Percentiles rank a stretch among this genome's conserved stretches.
phyloP scores from a whole-genome alignment of 306 rosid species.

The Ziziphus jujuba region DNA sequence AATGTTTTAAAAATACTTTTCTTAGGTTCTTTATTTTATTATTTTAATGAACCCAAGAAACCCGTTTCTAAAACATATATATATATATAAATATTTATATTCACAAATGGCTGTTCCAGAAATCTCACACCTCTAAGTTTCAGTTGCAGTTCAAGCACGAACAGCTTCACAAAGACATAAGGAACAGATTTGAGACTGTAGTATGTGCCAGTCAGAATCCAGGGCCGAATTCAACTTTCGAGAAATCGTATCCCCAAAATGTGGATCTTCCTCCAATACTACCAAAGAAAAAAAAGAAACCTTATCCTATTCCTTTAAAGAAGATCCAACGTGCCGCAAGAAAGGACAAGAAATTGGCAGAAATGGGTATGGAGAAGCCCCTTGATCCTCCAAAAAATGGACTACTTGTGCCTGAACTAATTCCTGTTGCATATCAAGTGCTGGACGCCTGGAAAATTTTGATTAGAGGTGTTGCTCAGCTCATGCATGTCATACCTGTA shows the following conservation, averaged over 20 bases:
- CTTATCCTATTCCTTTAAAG: constrained; percentile 78
- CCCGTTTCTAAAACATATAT: neutral
- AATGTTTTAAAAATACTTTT: no score
- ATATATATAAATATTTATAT: neutral
- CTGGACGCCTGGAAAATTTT: constrained; percentile 84
- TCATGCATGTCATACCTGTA: constrained; percentile 73
- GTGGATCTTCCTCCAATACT: constrained; percentile 68
- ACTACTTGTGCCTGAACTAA: constrained; percentile 66
- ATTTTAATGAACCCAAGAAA: neutral
- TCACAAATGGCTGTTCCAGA: neutral
- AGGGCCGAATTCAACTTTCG: constrained; percentile 30
- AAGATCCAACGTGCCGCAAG: constrained; percentile 65
- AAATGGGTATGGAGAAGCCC: constrained; percentile 79
- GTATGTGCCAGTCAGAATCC: constrained; percentile 45
- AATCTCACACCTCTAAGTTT: constrained; percentile 20
- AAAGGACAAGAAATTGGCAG: constrained; percentile 65
- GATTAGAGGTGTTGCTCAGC: constrained; percentile 76
- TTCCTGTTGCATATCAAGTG: constrained; percentile 84
- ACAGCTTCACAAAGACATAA: constrained; percentile 32
- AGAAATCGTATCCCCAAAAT: constrained; percentile 56
- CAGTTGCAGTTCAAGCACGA: constrained; percentile 51
- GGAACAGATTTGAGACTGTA: constrained; percentile 29
- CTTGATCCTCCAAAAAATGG: constrained; percentile 89
- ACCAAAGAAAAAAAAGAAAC: constrained; percentile 85
- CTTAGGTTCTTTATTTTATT: no score